A percentile compares a stretch with the other conserved stretches of the same genome.
These are phyloP conservation scores for Amaranthus cruentus DNA, from an alignment of 148 eudicot species.

Conservation along the genomic window DNA sequence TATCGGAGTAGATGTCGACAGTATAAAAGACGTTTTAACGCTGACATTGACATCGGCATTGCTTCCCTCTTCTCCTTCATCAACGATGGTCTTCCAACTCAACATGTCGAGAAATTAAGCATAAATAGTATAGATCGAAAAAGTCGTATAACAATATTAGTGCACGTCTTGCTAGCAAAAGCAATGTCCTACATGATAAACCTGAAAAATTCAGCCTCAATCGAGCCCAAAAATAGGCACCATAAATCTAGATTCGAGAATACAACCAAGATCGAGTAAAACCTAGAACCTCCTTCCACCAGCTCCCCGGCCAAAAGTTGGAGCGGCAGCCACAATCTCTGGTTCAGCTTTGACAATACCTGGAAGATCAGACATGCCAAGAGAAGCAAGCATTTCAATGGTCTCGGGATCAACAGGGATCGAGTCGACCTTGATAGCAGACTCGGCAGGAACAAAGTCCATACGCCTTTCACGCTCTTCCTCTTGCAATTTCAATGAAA, in stretches of 20 bases:
- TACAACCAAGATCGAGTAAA: neutral
- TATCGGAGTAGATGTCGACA: too few species aligned
- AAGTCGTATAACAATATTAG: neutral
- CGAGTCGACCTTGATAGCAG: conserved; percentile 30
- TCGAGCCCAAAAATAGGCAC: neutral
- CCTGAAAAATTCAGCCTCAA: neutral
- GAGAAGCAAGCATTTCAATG: conserved; percentile 40
- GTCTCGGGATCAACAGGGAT: conserved; percentile 38
- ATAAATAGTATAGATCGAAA: neutral
- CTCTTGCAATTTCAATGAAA: conserved; percentile 41
- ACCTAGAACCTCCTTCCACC: conserved; percentile 31
- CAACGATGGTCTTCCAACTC: too few species aligned
- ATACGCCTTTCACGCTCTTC: conserved; percentile 48
- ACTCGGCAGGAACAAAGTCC: conserved; percentile 47
- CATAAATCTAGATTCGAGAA: neutral
- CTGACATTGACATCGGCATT: too few species aligned
- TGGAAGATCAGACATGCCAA: conserved; percentile 41
- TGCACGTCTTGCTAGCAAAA: neutral
- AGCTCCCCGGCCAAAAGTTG: conserved; percentile 22
- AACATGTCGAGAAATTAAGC: too few species aligned
- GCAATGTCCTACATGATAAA: conserved; percentile 7
- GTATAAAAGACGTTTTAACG: too few species aligned
- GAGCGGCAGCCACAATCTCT: conserved; percentile 13
- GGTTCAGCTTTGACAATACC: conserved; percentile 32
- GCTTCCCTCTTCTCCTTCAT: too few species aligned